Conservation (phyloP, 805 yeast species). For the Torulaspora maleeae region DNA sequence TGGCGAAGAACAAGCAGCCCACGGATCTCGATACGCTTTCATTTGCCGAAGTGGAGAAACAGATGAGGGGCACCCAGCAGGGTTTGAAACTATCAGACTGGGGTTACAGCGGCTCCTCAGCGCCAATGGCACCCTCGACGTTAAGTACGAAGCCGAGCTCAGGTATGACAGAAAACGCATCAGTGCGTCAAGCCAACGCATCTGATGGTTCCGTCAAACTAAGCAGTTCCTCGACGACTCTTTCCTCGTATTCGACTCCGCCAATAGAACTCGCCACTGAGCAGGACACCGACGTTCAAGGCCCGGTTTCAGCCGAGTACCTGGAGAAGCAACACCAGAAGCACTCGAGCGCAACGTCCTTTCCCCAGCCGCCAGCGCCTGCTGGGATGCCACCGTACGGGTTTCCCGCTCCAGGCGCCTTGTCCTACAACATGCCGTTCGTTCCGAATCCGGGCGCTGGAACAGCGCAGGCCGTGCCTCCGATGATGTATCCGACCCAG, state of each 20-base stretch:
- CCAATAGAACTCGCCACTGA: not conserved
- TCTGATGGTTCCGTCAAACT: constrained; percentile 2
- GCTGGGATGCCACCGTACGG: not conserved
- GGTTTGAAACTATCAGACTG: constrained; percentile 7
- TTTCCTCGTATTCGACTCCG: constrained; percentile 10
- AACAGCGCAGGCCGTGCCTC: not conserved
- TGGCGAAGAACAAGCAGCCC: not conserved
- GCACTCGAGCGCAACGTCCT: not conserved
- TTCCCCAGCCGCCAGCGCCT: not conserved
- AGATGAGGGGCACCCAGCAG: constrained; percentile 4
- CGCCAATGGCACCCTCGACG: constrained; percentile 30
- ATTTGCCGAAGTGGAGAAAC: constrained; percentile 19
- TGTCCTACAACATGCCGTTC: not conserved
- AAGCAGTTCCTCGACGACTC: constrained; percentile 5
- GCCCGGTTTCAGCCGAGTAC: not conserved
- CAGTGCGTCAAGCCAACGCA: not conserved
- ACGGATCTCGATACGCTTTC: constrained; percentile 3
- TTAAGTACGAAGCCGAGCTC: constrained; percentile 28
- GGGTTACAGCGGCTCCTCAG: constrained; percentile 36
- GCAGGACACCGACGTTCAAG: not conserved
- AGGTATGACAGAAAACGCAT: constrained; percentile 7
- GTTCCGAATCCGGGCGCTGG: not conserved
- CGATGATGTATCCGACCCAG: constrained; percentile 1
- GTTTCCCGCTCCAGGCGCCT: not conserved
- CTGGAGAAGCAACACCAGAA: not conserved